Evolutionary conservation across 352 stramenopile genomes (phyloP), one percentile per base, ranked within the genome.

Genomic region (Peronospora destructor): DNA sequence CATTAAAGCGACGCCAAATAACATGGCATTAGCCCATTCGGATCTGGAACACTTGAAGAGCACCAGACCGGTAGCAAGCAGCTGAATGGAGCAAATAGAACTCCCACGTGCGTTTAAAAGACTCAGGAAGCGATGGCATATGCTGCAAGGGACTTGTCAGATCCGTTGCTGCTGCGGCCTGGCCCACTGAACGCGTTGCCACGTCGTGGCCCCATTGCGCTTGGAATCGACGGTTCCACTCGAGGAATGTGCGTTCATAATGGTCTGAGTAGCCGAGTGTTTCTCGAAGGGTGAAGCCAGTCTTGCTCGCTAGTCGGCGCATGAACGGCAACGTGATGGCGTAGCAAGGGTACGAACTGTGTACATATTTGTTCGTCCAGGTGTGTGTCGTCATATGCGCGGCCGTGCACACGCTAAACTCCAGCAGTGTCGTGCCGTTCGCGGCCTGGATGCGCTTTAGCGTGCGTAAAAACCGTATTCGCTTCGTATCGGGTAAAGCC

Each of bases 81-180:
- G 85, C 84, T 6, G 77, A 94, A 45, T 95, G 86, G 30, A 89
- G 65, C 47, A 95, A 48, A 49, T 95, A 94, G 54, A 94, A 94
- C 55, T 94, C 81, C 80, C 81, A 95, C 25, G 78, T 91, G 32
- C 85, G 77, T 41, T 83, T 75, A 42, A 93, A 95, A 4, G 76
- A 88, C 40, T 87, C 66, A 3, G 81, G 81, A 12, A 90, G 55
- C 16, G 66, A 81, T 14, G 56, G 58, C 29, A 54, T 43, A 16
- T 36, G 43, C 36, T 53, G 57, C 33, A 56, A 12, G 16, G 19
- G 45, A 35, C 26, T 28, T 19, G 21, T 28, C 25, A 3, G 23
- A 26, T 23, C 30, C 19, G 35, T 39, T 61, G 13, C 32, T 61
- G 13, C 32, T 36, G 23, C 25, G 30, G 17, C 9, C 33, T 55